Evolutionary conservation across 768 basidiomycete genomes (phyloP), one percentile per base, ranked within the genome.

Genomic region (Podaxis sp.): DNA sequence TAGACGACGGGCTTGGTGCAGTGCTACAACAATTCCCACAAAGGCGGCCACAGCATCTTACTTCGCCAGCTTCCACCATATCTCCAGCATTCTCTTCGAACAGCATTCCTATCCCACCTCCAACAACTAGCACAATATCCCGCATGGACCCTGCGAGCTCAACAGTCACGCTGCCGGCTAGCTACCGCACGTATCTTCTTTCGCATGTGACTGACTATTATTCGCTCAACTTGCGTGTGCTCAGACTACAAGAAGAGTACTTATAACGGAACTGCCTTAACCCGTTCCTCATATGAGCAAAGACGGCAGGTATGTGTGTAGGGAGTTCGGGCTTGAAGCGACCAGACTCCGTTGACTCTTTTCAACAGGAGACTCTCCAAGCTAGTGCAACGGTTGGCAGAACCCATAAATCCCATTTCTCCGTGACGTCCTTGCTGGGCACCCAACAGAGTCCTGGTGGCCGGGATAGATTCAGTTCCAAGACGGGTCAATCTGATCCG

Each of bases 341-440:
- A 51, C 11, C 24, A 24, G 11, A 28, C 24, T 4, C 17, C 24
- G 12, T 44, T 28, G 39, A 33, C 19, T 39, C 15, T 30, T 24
- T 15, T 26, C 22, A 40, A 39, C 24, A 61, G 59, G 58, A 59
- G 19, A 17, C 48, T 13, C 19, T 15, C 17, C 33, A 49, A 8
- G 46, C 48, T 52, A 52, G 40, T 1, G 38, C 49, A 13, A 61
- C 33, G 2, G 40, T 53, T 9, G 28, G 52, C 22, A 39, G 26
- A 28, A 17, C 52, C 1, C 59, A 61, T 17, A 61, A 61, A 44
- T 30, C 59, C 22, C 52, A 61, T 8, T 52, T 61, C n/a, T 61
- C 59, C 2, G n/a, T 61, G 1, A 9, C 59, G 17, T 52, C 52
- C 24, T 26, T 61, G 15, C 15, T 36, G 13, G 61, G 52, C 3